Conservation (phyloP, 2,329 filamentous ascomycete species). For the Aspergillus cejpii region DNA sequence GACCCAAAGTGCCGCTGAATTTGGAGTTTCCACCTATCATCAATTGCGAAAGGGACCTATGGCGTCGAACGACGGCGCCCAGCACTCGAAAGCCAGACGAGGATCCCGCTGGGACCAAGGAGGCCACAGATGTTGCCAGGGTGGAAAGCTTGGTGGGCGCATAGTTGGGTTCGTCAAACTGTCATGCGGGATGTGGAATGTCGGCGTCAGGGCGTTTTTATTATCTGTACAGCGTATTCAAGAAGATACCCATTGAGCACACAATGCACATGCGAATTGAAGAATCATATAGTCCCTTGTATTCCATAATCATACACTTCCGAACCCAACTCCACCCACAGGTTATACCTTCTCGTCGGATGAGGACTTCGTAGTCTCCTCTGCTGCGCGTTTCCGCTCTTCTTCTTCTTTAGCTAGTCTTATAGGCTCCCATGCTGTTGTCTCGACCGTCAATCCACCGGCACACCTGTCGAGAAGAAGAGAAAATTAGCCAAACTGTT, state of each 20-base stretch:
- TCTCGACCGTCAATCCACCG: constrained; percentile 54
- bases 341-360: constrained; percentile 8
- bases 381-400: constrained; percentile 22
- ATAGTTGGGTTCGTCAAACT: constrained; percentile 12
- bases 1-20: constrained; percentile 25
- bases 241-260: constrained; percentile 32
- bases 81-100: constrained; percentile 32
- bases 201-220: constrained; percentile 15
- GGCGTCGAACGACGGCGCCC: constrained; percentile 44
- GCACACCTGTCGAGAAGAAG: constrained; percentile 35
- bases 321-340: constrained; percentile 9
- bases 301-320: constrained; percentile 6
- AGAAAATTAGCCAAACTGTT: constrained; percentile 6
- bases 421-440: constrained; percentile 52
- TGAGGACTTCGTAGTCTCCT: constrained; percentile 15
- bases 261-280: constrained; percentile 3
- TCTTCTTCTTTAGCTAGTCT: constrained; percentile 31
- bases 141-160: constrained; percentile 21
- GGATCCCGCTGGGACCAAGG: constrained; percentile 24
- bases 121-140: constrained; percentile 17
- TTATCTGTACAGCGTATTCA: constrained; percentile 18
- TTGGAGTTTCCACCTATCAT: constrained; percentile 47
- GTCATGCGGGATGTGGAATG: constrained; percentile 5
- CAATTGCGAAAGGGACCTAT: constrained; percentile 55
- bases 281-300: neutral